Evolutionary conservation across 352 stramenopile species (phyloP), one percentile per base, ranked within the genome.

Genomic region (Thraustotheca clavata): DNA sequence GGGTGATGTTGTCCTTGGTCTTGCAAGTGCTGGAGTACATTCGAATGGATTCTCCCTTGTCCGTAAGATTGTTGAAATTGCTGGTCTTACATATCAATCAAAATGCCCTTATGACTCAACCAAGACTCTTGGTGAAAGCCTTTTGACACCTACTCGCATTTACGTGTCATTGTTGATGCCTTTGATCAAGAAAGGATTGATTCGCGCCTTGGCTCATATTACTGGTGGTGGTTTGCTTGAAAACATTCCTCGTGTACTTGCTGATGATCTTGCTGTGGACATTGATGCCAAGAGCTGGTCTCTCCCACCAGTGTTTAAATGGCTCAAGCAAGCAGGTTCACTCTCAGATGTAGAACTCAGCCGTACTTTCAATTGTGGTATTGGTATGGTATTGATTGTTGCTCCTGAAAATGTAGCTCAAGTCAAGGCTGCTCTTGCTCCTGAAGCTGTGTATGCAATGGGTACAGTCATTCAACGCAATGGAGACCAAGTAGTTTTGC

Each of bases 11-110:
- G 82, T 99, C 49, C 75, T 99, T 39, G 97, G 96, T 63, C 72
- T 99, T 60, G 73, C 91, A 18, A 99, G 95, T 43, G 97, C 88
- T 46, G 96, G 96, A 47, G 86, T 98, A 33, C 96, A 99, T 79
- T 98, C 95, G 73, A 99, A 99, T 79, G 96, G 97, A 12, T 99
- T 98, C 80, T 99, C 94, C 68, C 79, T 99, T 24, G 97, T 99
- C 54, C 83, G 97, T 55, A 98, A 98, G 73, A 79, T 98, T 12
- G 83, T 98, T 16, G 91, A 98, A 7, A 83, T 96, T 39, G 95
- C 93, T 26, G 79, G 79, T n/a, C 71, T 92, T 20, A 62, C 70
- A 38, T 94, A 94, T 76, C 88, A 73, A 60, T 77, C 88, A 62
- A 74, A 80, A 52, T 88, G 76, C 16, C 84, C 87, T 41, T 95